phyloP scores from a whole-genome alignment of 768 basidiomycete genomes.

The Tulasnella sp. region DNA sequence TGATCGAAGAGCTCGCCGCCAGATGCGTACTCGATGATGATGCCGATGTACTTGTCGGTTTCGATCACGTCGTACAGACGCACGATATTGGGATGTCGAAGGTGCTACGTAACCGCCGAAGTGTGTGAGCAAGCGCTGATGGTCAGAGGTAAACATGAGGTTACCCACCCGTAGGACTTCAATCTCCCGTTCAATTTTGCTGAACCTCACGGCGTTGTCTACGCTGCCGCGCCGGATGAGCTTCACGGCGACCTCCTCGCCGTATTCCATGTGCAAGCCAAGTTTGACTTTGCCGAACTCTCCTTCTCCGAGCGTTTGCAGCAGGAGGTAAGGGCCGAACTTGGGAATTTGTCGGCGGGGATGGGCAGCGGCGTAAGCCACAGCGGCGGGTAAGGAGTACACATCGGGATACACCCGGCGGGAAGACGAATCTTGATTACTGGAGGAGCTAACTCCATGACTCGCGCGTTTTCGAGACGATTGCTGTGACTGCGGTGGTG shows the following conservation, averaged over 20 bases:
- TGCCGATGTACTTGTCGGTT: constrained; percentile 99
- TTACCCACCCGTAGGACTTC: constrained; percentile 86
- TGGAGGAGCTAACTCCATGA: constrained; percentile 26
- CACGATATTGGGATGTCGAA: constrained; percentile 98
- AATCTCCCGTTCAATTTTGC: constrained; percentile 96
- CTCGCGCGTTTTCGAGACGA: constrained; percentile 30
- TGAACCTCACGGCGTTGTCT: constrained; percentile 81
- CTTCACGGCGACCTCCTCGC: constrained; percentile 64
- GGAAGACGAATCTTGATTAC: neutral
- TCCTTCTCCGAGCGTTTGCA: constrained; percentile 93
- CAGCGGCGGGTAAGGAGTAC: constrained; percentile 81
- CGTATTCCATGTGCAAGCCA: constrained; percentile 52
- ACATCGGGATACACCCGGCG: constrained; percentile 53
- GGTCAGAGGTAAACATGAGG: constrained; percentile 18
- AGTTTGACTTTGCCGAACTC: constrained; percentile 59
- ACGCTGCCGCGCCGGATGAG: constrained; percentile 92
- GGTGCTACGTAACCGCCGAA: constrained; percentile 54
- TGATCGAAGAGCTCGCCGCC: constrained; percentile 99
- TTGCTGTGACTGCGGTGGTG: constrained; percentile 19
- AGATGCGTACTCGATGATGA: constrained; percentile 97
- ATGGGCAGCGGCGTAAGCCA: constrained; percentile 80
- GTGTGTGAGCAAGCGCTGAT: neutral
- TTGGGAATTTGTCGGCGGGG: constrained; percentile 85
- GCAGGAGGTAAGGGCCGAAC: constrained; percentile 93
- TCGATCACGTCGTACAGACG: constrained; percentile 98